Evolutionary conservation across 495 filamentous ascomycete species (phyloP), one percentile per base, ranked within the genome.

Genomic region (Pseudomonodictys pantanalensis): DNA sequence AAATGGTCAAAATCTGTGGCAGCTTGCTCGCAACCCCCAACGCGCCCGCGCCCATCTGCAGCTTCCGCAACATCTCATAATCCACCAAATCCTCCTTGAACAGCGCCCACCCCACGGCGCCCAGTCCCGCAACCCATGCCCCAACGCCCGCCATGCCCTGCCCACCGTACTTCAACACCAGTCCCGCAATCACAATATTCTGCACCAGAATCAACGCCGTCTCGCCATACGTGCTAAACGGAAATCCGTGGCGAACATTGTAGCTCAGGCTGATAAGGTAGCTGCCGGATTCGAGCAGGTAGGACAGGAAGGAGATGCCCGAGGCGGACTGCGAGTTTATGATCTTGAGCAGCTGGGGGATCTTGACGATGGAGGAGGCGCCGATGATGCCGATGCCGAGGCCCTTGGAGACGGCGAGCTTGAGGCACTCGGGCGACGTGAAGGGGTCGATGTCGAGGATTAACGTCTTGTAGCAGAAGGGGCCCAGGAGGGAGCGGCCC

Each of bases 201-300:
- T 98, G 93, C 41, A 85, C 83, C 12, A 91, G 81, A 59, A 98
- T 95, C 66, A 97, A 77, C 32, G 88, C 90, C 38, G 89, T 90
- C 80, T 98, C 93, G 69, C 93, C 93, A 68, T 87, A 98, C 17
- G 93, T 97, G 78, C 87, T 92, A 74, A 97, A 93, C 15, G 95
- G 92, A 69, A 95, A 96, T 5, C 86, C 86, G 66, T 90, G 87
- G 68, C 95, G 86, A 53, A 88, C 78, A 71, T 93, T 93, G 76
- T 98, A 98, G 26, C 86, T 88, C 39, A 97, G 81, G 2, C 84
- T 86, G 75, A 93, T 92, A 50, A 96, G 79, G 73, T 91, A 88
- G 64, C 83, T 81, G 58, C 83, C 78, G 9, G 91, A 96, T 74
- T 98, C 93, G 71, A 98, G 89, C 38, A 90, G 80, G 75, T 96